Evolutionary conservation across 2,329 filamentous ascomycete genomes (phyloP), one percentile per base, ranked within the genome.

Genomic region (Ophiostoma piceae): DNA sequence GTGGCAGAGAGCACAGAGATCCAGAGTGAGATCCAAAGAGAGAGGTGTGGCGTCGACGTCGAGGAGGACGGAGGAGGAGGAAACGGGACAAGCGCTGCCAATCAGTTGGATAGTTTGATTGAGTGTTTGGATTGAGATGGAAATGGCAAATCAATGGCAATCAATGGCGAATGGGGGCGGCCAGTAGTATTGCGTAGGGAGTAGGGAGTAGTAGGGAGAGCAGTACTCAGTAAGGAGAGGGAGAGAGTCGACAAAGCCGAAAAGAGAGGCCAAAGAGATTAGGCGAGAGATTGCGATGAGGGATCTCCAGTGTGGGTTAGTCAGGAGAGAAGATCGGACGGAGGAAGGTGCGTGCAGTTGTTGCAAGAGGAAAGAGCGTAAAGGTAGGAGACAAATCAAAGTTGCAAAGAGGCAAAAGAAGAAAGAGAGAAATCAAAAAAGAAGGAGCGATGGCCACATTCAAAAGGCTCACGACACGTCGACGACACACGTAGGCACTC

Each of bases 51-150:
- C 37, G 35, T n/a, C 47, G 47, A 51, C 7, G 7, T 5, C 22
- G 26, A 14, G 32, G 47, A 37, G 43, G 67, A 64, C 69, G 47
- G 32, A 35, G 60, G 6, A 8, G 35, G 66, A 37, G 35, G 22
- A 66, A 70, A 66, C 32, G 60, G 69, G 62, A 60, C 67, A 70
- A 37, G 66, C 67, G 65, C 70, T 71, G 67, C 67, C 64, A 71
- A 71, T 71, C 70, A 69, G 67, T 51, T 32, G 22, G 64, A 67
- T 69, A 16, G 65, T 35, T 54, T 62, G 47, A 65, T 65, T 65
- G 47, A 65, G 39, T 65, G 35, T 64, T n/a, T 65, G 35, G 35
- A 39, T 32, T 35, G 35, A 12, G n/a, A 37, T 39, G 19, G 62
- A 39, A 9, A 9, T 65, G 35, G 62, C 8, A 51, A 47, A 43